A percentile compares a stretch with the other conserved stretches of the same genome.
These are phyloP conservation scores for Globisporangium rhizosaccharum DNA, from an alignment of 352 stramenopile genomes.

Conservation along the genomic window DNA sequence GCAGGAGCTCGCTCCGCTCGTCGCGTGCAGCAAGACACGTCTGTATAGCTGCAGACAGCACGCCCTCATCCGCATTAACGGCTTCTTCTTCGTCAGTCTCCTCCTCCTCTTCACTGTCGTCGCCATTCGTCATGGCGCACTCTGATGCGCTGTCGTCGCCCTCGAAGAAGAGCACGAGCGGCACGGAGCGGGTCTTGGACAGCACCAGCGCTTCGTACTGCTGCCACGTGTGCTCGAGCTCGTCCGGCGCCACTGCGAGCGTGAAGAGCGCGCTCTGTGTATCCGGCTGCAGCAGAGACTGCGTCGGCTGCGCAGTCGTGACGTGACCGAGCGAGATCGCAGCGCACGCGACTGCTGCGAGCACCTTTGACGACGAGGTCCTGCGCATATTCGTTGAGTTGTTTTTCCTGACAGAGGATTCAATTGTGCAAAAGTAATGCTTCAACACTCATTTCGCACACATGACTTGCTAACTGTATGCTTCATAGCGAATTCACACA, in stretches of 20 bases:
- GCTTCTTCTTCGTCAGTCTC: background rate
- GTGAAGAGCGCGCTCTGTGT: slow-evolving; percentile 1
- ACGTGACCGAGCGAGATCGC: too few species aligned
- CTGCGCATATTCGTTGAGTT: too few species aligned
- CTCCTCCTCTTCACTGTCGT: background rate
- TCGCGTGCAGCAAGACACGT: background rate
- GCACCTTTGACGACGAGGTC: too few species aligned
- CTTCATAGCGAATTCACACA: too few species aligned
- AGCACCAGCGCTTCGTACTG: slow-evolving; percentile 10
- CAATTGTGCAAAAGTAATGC: too few species aligned
- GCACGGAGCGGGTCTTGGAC: background rate
- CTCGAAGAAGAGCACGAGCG: slow-evolving; percentile 8
- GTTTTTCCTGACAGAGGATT: too few species aligned
- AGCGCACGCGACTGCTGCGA: background rate
- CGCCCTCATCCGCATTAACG: background rate
- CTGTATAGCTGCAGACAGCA: background rate
- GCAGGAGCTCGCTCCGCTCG: slow-evolving; percentile 1
- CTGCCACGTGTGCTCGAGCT: background rate
- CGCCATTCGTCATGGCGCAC: background rate
- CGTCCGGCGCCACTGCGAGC: background rate
- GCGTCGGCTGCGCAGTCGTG: background rate
- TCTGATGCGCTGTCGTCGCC: background rate
- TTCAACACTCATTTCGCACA: too few species aligned
- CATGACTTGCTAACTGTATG: too few species aligned
- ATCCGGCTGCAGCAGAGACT: background rate